phyloP scores from a whole-genome alignment of 2,329 filamentous ascomycete genomes.

The Beauveria asiatica region DNA sequence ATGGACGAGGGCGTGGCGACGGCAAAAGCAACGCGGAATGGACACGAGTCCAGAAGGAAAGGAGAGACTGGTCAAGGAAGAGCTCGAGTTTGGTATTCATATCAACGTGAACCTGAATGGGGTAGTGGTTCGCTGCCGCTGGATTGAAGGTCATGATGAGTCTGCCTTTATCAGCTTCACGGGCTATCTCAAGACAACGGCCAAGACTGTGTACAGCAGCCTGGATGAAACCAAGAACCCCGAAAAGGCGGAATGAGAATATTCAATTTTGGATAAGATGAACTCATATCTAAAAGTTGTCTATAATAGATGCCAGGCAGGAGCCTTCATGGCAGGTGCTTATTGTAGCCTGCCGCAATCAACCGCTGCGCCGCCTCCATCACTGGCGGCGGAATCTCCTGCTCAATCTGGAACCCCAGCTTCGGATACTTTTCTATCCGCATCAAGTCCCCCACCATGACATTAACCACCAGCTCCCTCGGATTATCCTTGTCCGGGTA shows the following conservation, averaged over 20 bases:
- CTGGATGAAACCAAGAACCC: neutral
- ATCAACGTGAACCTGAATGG: constrained; percentile 31
- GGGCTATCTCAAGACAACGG: constrained; percentile 57
- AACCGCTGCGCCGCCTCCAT: constrained; percentile 34
- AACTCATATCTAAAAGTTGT: neutral
- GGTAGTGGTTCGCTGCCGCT: constrained; percentile 45
- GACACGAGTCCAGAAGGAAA: constrained; percentile 21
- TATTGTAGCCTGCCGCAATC: constrained; percentile 29
- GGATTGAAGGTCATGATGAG: constrained; percentile 64
- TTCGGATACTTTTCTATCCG: constrained; percentile 35
- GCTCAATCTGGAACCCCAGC: constrained; percentile 34
- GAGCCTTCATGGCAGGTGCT: constrained; percentile 27
- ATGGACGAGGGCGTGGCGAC: constrained; percentile 67
- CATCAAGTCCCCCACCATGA: constrained; percentile 37
- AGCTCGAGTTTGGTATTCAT: constrained; percentile 46
- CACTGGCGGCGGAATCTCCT: constrained; percentile 32
- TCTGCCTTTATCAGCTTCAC: constrained; percentile 80
- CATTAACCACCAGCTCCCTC: constrained; percentile 31
- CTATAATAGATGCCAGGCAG: neutral
- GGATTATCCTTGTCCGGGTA: constrained; percentile 35
- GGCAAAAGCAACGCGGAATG: constrained; percentile 48
- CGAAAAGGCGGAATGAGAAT: neutral
- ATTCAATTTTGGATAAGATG: neutral
- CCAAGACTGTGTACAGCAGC: constrained; percentile 1
- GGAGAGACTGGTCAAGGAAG: constrained; percentile 25